Percentiles rank a stretch among this genome's conserved stretches.
These are phyloP conservation scores for Globisporangium sylvaticum DNA, from an alignment of 352 stramenopile genomes.

Conservation along the genomic window DNA sequence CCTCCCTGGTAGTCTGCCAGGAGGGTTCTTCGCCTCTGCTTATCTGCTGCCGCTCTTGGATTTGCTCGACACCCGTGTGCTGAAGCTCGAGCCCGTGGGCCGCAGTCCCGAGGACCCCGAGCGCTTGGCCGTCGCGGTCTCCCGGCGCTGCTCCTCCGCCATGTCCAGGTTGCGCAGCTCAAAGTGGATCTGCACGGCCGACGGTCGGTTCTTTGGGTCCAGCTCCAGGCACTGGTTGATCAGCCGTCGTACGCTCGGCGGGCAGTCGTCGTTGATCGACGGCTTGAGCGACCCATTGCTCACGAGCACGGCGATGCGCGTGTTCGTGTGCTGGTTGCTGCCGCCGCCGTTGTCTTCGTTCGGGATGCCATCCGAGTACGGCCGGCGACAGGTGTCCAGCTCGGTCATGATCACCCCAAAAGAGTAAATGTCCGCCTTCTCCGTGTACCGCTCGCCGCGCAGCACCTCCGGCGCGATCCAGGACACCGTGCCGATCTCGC, in stretches of 20 bases:
- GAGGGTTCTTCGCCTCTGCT: neutral
- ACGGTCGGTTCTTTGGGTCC: slow-evolving; percentile 48
- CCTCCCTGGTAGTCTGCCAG: neutral
- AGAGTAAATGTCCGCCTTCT: slow-evolving; percentile 28
- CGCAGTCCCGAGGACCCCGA: neutral
- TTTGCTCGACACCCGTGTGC: neutral
- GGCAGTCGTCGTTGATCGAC: slow-evolving; percentile 44
- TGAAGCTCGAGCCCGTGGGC: neutral
- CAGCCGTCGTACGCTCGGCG: slow-evolving; percentile 35
- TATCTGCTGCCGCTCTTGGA: slow-evolving; percentile 1
- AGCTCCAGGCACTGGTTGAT: slow-evolving; percentile 50
- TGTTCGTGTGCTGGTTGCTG: slow-evolving; percentile 20
- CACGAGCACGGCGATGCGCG: slow-evolving; percentile 51
- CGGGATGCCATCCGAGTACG: slow-evolving; percentile 19
- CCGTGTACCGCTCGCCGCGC: slow-evolving; percentile 24
- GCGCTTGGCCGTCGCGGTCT: neutral
- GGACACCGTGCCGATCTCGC: slow-evolving; percentile 32
- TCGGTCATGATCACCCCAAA: slow-evolving; percentile 35
- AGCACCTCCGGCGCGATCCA: slow-evolving; percentile 33
- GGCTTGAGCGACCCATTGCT: slow-evolving; percentile 45
- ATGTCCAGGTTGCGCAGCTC: slow-evolving; percentile 30
- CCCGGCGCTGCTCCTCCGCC: slow-evolving; percentile 6
- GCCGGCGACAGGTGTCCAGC: slow-evolving; percentile 35
- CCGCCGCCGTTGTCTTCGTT: slow-evolving; percentile 13
- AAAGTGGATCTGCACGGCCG: slow-evolving; percentile 66